A percentile compares a stretch with the other conserved stretches of the same genome.
phyloP scores from a whole-genome alignment of 2,329 filamentous ascomycete genomes.

The Lecanicillium sp. region DNA sequence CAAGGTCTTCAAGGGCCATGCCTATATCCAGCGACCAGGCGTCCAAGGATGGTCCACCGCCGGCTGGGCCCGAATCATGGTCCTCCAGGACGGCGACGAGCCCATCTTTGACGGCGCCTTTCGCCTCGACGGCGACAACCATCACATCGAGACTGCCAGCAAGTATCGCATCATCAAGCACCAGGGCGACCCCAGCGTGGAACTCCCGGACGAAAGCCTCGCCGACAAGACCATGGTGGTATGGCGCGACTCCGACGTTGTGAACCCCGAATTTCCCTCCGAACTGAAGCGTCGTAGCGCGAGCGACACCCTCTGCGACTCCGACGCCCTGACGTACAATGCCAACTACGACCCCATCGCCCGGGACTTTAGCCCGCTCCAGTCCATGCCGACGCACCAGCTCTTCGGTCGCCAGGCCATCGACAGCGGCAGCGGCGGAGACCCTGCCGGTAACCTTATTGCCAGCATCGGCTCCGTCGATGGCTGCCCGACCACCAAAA shows the following conservation, averaged over 20 bases:
- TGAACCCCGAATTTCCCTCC: slow-evolving; percentile 35
- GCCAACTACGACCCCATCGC: slow-evolving; percentile 61
- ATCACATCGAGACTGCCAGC: slow-evolving; percentile 74
- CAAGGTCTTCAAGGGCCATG: slow-evolving; percentile 75
- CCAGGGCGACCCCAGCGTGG: slow-evolving; percentile 61
- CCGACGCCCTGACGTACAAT: slow-evolving; percentile 79
- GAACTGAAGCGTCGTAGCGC: slow-evolving; percentile 58
- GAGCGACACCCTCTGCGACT: slow-evolving; percentile 51
- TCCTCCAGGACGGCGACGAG: slow-evolving; percentile 66
- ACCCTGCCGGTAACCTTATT: slow-evolving; percentile 69
- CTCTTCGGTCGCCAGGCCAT: slow-evolving; percentile 73
- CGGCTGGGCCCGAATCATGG: slow-evolving; percentile 79
- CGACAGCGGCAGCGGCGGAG: slow-evolving; percentile 64
- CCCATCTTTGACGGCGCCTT: slow-evolving; percentile 92
- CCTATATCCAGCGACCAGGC: slow-evolving; percentile 60
- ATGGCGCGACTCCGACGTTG: slow-evolving; percentile 85
- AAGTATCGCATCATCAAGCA: slow-evolving; percentile 71
- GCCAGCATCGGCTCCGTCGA: slow-evolving; percentile 70
- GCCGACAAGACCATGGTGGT: slow-evolving; percentile 76
- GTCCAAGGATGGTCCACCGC: slow-evolving; percentile 66
- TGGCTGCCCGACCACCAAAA: slow-evolving; percentile 87
- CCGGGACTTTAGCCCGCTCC: slow-evolving; percentile 46
- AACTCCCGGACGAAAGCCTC: slow-evolving; percentile 35
- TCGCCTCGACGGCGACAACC: slow-evolving; percentile 70
- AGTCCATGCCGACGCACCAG: slow-evolving; percentile 53